These are phyloP conservation scores for Trichoderma afroharzianum DNA, from an alignment of 2,329 filamentous ascomycete species.

Conservation along the genomic window DNA sequence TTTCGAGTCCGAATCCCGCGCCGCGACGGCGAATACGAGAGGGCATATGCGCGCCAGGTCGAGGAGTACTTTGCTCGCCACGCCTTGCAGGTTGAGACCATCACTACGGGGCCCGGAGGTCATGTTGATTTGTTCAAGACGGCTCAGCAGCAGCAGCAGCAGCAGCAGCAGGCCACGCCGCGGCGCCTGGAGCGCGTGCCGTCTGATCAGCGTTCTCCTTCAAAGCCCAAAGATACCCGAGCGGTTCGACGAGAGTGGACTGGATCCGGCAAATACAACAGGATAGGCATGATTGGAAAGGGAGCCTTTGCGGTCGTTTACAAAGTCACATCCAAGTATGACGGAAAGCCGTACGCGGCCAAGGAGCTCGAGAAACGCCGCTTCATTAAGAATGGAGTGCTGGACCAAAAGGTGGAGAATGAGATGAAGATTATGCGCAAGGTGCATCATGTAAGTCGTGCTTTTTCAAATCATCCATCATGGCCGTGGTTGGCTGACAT, in stretches of 20 bases:
- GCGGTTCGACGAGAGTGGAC: constrained; percentile 64
- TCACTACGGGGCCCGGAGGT: constrained; percentile 46
- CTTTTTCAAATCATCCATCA: constrained; percentile 21
- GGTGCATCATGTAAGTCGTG: constrained; percentile 68
- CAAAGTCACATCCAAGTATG: constrained; percentile 79
- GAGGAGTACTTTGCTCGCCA: constrained; percentile 56
- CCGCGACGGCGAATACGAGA: constrained; percentile 62
- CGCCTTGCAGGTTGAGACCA: constrained; percentile 34
- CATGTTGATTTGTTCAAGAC: constrained; percentile 38
- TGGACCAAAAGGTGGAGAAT: constrained; percentile 91
- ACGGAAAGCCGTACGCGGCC: constrained; percentile 80
- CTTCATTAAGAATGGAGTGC: constrained; percentile 86
- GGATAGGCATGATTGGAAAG: constrained; percentile 77
- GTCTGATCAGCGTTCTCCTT: constrained; percentile 15
- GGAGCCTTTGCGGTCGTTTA: constrained; percentile 95
- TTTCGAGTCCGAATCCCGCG: constrained; percentile 85
- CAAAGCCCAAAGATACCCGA: constrained; percentile 27
- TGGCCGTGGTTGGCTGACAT: not conserved
- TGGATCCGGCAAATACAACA: constrained; percentile 80
- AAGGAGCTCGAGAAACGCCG: constrained; percentile 93
- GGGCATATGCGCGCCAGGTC: constrained; percentile 66
- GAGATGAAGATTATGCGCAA: constrained; percentile 95
- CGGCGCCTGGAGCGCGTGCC: constrained; percentile 6
- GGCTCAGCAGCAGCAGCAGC: constrained; percentile 3
- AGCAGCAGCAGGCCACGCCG: not conserved